Evolutionary conservation across 805 yeast genomes (phyloP).

Genomic region (Saccharomycopsis fermentans): DNA sequence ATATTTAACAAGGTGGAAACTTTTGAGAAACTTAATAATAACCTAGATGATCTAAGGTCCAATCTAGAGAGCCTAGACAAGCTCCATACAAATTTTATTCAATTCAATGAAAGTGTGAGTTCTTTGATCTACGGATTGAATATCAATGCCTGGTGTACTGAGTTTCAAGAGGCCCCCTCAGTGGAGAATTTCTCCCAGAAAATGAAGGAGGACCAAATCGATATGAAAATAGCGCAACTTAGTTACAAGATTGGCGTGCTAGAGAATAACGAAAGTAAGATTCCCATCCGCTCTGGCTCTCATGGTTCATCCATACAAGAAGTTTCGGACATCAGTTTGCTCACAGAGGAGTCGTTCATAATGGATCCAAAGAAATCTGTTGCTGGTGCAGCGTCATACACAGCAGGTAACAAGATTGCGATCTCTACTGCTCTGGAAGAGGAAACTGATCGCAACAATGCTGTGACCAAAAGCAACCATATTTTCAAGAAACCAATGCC

Average conservation of each 20-base stretch:
- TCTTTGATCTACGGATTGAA: constrained; percentile 70
- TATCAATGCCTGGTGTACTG: constrained; percentile 84
- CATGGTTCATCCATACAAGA: not conserved
- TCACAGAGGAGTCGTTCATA: constrained; percentile 11
- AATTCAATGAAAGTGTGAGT: constrained; percentile 71
- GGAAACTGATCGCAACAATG: not conserved
- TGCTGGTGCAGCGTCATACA: not conserved
- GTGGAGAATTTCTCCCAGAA: constrained; percentile 16
- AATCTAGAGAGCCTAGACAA: constrained; percentile 19
- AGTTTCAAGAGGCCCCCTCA: constrained; percentile 33
- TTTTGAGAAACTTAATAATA: constrained; percentile 1
- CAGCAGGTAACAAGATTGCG: not conserved
- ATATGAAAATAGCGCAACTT: constrained; percentile 7
- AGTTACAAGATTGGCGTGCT: constrained; percentile 10
- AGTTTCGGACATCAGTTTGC: not conserved
- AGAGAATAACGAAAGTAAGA: not conserved
- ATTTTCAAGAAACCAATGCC: not conserved
- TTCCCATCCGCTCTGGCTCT: not conserved
- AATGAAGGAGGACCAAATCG: constrained; percentile 10
- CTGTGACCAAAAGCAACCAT: not conserved
- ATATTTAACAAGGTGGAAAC: constrained; percentile 7
- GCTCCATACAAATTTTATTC: constrained; percentile 51
- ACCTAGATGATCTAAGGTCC: not conserved
- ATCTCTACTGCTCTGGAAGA: not conserved
- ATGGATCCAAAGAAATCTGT: constrained; percentile 1